Evolutionary conservation across 2,329 filamentous ascomycete species (phyloP), one percentile per base, ranked within the genome.

Genomic region (Pseudophaeomoniella oleicola): DNA sequence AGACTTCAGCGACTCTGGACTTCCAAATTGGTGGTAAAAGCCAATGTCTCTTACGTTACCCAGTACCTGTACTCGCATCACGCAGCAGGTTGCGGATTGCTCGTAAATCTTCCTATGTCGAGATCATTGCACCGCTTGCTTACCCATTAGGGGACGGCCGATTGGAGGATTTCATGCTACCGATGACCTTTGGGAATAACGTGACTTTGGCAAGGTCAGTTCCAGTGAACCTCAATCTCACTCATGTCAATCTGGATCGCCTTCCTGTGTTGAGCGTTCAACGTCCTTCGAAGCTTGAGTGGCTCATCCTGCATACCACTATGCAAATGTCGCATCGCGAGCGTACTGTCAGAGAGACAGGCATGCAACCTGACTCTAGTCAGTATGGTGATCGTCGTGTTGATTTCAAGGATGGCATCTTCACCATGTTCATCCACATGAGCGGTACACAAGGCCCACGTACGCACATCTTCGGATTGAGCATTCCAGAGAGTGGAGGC

Each of bases 61-160:
- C 51, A 4, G 39, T 45, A 6, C 49, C 51, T 5, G 37, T 54
- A 6, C 31, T 43, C 3, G 31, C 36, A 22, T 14, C 40, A 9
- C 37, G 41, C 19, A 39, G 33, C 18, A 54, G 47, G 38, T 44
- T 41, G 5, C 42, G 47, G 15, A 44, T 57, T 29, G 53, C 52
- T 5, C 45, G 54, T 29, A 52, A 50, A 33, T 51, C 50, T 3
- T 48, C 44, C 3, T 56, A 52, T 36, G 37, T 56, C 16, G 53
- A 57, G 36, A 39, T 57, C 27, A 39, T 40, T 12, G 53, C 46
- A 16, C 44, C 47, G n/a, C 16, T 49, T 13, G 34, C 42, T 19
- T 14, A 16, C 18, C 30, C 17, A 32, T 18, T 17, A 17, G 35
- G 36, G 9, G 35, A 36, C 18, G 39, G 39, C 19, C 35, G 36